phyloP scores from a whole-genome alignment of 768 basidiomycete species.

The Boletus tomentosulus region DNA sequence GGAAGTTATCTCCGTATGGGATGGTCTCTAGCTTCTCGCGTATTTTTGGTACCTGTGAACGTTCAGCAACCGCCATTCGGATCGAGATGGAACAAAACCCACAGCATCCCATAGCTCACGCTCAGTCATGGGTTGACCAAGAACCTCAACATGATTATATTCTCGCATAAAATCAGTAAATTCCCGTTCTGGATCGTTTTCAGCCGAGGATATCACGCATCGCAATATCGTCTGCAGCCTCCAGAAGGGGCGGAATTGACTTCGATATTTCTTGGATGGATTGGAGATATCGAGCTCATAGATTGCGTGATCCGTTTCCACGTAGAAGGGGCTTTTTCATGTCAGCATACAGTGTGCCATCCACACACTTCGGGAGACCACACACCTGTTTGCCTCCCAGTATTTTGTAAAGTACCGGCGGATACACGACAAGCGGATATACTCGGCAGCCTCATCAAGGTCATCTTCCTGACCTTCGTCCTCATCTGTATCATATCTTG shows the following conservation, averaged over 20 bases:
- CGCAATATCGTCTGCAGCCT: slow-evolving; percentile 49
- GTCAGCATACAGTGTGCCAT: background rate
- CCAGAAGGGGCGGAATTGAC: slow-evolving; percentile 45
- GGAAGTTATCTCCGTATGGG: slow-evolving; percentile 15
- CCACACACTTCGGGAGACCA: slow-evolving; percentile 2
- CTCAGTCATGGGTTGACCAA: slow-evolving; percentile 16
- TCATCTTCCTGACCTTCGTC: slow-evolving; percentile 61
- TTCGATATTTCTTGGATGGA: slow-evolving; percentile 45
- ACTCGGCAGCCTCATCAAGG: slow-evolving; percentile 31
- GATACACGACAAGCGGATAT: slow-evolving; percentile 46
- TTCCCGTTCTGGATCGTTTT: slow-evolving; percentile 23
- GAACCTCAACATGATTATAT: slow-evolving; percentile 23
- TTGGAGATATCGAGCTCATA: slow-evolving; percentile 45
- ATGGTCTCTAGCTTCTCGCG: slow-evolving; percentile 21
- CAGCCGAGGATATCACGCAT: slow-evolving; percentile 35
- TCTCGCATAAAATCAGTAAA: slow-evolving; percentile 34
- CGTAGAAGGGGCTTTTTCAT: slow-evolving; percentile 50
- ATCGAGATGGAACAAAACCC: background rate
- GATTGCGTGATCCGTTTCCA: slow-evolving; percentile 62
- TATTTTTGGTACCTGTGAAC: slow-evolving; percentile 19
- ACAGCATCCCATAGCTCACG: slow-evolving; percentile 28
- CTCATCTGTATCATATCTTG: slow-evolving; percentile 51
- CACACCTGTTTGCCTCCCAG: slow-evolving; percentile 47
- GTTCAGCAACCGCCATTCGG: background rate
- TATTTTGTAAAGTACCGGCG: slow-evolving; percentile 50